These are phyloP conservation scores for Exophiala sp. DNA, from an alignment of 2,329 filamentous ascomycete genomes.

Conservation along the genomic window DNA sequence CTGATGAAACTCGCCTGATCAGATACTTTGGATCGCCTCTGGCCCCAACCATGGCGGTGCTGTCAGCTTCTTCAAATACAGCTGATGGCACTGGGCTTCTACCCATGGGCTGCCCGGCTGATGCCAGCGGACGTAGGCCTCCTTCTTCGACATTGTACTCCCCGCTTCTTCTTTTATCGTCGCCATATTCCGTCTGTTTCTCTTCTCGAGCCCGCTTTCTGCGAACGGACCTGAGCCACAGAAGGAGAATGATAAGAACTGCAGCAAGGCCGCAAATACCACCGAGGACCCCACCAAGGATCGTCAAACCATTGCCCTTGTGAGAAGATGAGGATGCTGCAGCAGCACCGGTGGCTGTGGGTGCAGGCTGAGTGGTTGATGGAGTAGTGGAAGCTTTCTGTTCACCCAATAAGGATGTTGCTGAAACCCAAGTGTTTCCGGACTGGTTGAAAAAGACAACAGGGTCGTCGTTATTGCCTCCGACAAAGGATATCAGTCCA, in stretches of 20 bases:
- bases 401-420: constrained; percentile 59
- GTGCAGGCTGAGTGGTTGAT: constrained; percentile 30
- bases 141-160: constrained; percentile 44
- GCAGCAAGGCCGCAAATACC: constrained; percentile 71
- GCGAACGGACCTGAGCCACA: constrained; percentile 61
- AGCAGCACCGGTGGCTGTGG: constrained; percentile 33
- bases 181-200: constrained; percentile 49
- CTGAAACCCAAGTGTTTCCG: constrained; percentile 74
- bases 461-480: constrained; percentile 64
- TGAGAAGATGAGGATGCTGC: constrained; percentile 35
- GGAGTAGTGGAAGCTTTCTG: constrained; percentile 32
- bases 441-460: constrained; percentile 74
- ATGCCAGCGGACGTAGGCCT: constrained; percentile 43
- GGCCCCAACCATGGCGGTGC: constrained; percentile 38
- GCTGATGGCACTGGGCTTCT: constrained; percentile 40
- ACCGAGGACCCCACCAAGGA: constrained; percentile 78
- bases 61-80: constrained; percentile 26
- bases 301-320: constrained; percentile 47
- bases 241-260: constrained; percentile 67
- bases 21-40: constrained; percentile 34
- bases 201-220: constrained; percentile 47
- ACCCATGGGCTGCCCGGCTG: constrained; percentile 44
- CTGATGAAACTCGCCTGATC: constrained; percentile 27
- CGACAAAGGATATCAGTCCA: constrained; percentile 73
- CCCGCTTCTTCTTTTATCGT: constrained; percentile 52